Evolutionary conservation across 139 green algal genomes (phyloP), one percentile per base, ranked within the genome.

Genomic region (Pseudopediastrum boryanum): DNA sequence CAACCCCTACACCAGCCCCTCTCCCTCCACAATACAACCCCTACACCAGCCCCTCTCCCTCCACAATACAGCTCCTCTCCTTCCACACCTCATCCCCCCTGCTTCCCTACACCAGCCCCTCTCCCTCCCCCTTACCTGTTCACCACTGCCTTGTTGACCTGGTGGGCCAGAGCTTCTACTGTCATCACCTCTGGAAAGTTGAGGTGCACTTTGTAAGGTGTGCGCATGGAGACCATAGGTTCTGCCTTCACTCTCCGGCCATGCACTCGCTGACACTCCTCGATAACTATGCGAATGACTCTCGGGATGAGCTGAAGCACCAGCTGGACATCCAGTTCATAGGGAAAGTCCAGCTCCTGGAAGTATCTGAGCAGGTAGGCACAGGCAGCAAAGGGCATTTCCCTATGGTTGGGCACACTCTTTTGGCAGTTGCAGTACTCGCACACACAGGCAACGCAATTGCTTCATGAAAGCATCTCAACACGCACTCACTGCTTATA

Each of bases 261-360:
- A 23, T 42, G 41, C 65, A 41, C 65, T 9, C 9, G 8, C 39
- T 8, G 39, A 6, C 38, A 51, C 36, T 82, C 76, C 5, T 82
- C 50, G 36, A 51, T 31, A 25, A 86, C 62, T 35, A 83, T 77
- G 2, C 52, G 33, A 4, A 73, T 29, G 3, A 81, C 36, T 21
- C 16, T 31, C 4, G 66, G 44, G 7, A 80, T 54, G 25, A 63
- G 71, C 2, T 52, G 12, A 68, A 85, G 76, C 56, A 87, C 79
- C 25, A 82, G n/a, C 0, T 46, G 33, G 36, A 77, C 38, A 31
- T 81, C 68, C 1, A 82, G 46, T 23, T 66, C 33, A 78, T 78
- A 90, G 46, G 85, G 73, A 58, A 87, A 88, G 74, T 90, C 86
- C 2, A 90, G 74, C 69, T 90, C 86, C 73, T 88, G 44, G 29